These are phyloP conservation scores for Daldinia grandis DNA, from an alignment of 495 filamentous ascomycete species.

Conservation along the genomic window DNA sequence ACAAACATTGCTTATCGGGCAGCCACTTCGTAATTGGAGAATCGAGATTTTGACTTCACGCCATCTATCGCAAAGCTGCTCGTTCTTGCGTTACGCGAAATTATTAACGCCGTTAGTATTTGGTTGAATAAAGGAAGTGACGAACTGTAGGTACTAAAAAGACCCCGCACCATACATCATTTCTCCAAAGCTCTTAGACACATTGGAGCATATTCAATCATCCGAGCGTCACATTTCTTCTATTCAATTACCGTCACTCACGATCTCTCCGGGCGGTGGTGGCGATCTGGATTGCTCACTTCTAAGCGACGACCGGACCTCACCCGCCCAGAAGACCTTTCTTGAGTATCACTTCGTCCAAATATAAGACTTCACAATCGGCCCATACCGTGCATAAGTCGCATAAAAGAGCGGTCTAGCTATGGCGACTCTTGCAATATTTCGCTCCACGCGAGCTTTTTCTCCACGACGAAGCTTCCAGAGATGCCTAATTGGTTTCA, in stretches of 20 bases:
- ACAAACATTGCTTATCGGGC: constrained; percentile 31
- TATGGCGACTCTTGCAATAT: constrained; percentile 52
- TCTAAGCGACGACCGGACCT: constrained; percentile 20
- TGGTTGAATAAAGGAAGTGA: constrained; percentile 22
- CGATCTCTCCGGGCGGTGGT: constrained; percentile 19
- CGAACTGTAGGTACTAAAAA: constrained; percentile 19
- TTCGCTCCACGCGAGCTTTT: constrained; percentile 51
- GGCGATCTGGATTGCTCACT: constrained; percentile 25
- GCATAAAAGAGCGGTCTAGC: constrained; percentile 32
- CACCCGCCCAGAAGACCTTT: constrained; percentile 16
- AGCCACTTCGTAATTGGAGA: constrained; percentile 13
- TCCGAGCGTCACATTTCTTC: constrained; percentile 29
- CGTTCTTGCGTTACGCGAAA: constrained; percentile 21
- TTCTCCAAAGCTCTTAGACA: constrained; percentile 12
- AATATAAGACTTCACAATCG: constrained; percentile 12
- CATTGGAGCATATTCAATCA: constrained; percentile 34
- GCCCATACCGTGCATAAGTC: constrained; percentile 21
- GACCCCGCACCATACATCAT: constrained; percentile 32
- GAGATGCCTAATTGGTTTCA: constrained; percentile 29
- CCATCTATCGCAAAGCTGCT: constrained; percentile 30
- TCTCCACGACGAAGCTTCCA: constrained; percentile 43
- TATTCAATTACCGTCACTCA: constrained; percentile 21
- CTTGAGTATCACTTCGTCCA: constrained; percentile 8
- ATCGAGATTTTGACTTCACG: constrained; percentile 29
- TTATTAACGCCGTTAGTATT: constrained; percentile 3